phyloP scores from a whole-genome alignment of 192 early-diverging fungal genomes.

The Coemansia aciculifera region DNA sequence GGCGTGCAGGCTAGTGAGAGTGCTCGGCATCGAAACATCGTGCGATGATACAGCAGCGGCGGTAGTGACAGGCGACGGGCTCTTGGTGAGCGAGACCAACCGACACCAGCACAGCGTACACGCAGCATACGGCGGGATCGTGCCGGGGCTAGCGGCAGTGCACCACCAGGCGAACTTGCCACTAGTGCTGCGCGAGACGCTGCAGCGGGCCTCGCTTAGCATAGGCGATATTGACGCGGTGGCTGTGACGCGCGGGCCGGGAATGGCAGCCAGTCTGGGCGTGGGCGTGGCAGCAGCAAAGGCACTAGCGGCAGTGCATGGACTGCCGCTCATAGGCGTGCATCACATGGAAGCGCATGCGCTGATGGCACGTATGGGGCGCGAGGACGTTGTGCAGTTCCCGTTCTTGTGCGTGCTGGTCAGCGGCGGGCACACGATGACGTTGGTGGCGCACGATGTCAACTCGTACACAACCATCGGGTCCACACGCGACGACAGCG shows the following conservation, averaged over 20 bases:
- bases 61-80: conserved; percentile 65
- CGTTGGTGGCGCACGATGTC: conserved; percentile 60
- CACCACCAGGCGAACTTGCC: conserved; percentile 68
- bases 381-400: conserved; percentile 44
- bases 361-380: conserved; percentile 67
- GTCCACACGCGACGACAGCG: conserved; percentile 71
- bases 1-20: conserved; percentile 4
- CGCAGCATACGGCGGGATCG: conserved; percentile 73
- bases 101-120: conserved; percentile 67
- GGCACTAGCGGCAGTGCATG: conserved; percentile 65
- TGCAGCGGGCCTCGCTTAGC: conserved; percentile 56
- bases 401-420: conserved; percentile 73
- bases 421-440: conserved; percentile 75
- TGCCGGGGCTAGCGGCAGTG: conserved; percentile 66
- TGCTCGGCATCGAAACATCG: conserved; percentile 74
- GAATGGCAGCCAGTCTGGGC: conserved; percentile 65
- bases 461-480: conserved; percentile 64
- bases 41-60: conserved; percentile 81
- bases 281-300: conserved; percentile 74
- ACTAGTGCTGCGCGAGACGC: conserved; percentile 60
- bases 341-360: conserved; percentile 89
- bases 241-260: conserved; percentile 78
- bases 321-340: conserved; percentile 71
- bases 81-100: conserved; percentile 63
- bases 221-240: conserved; percentile 65